Evolutionary conservation across 1,284 basidiomycete species (phyloP).

Genomic region (Neonothopanus nambi): DNA sequence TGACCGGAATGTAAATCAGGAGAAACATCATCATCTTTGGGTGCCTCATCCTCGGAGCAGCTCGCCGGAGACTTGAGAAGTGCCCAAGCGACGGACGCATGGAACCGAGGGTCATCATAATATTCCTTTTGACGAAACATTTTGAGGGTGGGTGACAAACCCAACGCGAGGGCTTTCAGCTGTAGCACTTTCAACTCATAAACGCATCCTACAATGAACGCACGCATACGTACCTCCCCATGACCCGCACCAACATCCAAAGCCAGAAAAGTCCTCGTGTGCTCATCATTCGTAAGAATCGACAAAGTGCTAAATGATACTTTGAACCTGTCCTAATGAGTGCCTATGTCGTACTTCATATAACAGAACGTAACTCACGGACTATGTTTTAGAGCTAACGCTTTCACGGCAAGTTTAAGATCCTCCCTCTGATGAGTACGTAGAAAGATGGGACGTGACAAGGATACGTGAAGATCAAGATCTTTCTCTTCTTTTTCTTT

Average conservation of each 20-base stretch:
- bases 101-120: slow-evolving; percentile 74
- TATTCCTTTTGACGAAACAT: slow-evolving; percentile 69
- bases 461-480: slow-evolving; percentile 66
- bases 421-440: slow-evolving; percentile 75
- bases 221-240: slow-evolving; percentile 48
- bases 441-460: slow-evolving; percentile 75
- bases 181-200: slow-evolving; percentile 28
- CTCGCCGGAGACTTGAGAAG: slow-evolving; percentile 40
- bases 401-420: slow-evolving; percentile 58
- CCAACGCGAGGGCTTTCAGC: slow-evolving; percentile 54
- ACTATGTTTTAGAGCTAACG: slow-evolving; percentile 41
- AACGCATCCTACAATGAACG: slow-evolving; percentile 11
- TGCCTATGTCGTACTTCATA: slow-evolving; percentile 1
- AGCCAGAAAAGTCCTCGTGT: slow-evolving; percentile 71
- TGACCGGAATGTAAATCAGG: neutral
- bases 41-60: neutral
- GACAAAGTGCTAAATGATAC: slow-evolving; percentile 72
- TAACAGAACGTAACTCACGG: slow-evolving; percentile 42
- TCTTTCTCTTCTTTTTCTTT: slow-evolving; percentile 17
- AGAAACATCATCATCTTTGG: slow-evolving; percentile 1
- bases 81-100: slow-evolving; percentile 81
- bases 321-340: slow-evolving; percentile 52
- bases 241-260: slow-evolving; percentile 80
- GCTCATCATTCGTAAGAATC: slow-evolving; percentile 76
- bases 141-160: slow-evolving; percentile 53